Evolutionary conservation across 2,329 filamentous ascomycete species (phyloP), one percentile per base, ranked within the genome.

Genomic region (Tolypocladium paradoxum): DNA sequence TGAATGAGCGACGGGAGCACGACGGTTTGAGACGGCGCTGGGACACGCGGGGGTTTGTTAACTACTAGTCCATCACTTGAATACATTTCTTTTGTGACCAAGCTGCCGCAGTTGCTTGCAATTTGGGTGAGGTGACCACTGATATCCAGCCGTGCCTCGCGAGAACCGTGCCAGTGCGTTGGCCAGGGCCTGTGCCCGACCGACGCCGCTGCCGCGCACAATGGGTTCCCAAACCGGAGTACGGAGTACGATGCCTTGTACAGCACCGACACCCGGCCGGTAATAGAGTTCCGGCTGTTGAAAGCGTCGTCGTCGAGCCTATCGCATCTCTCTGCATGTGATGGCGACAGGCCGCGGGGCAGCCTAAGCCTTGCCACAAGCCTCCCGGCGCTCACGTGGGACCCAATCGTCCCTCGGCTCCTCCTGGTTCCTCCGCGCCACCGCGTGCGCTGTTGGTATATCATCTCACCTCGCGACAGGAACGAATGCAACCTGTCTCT

Each of bases 1-100:
- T 2, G 18, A 31, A 46, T 46, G 43, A 31, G 27, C 27, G 35
- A 43, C 27, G 49, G 35, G 7, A 27, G 6, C 16, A 43, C 11
- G 36, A 50, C n/a, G 22, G 16, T 55, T 55, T 56, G 55, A 55
- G 56, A 60, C 49, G 27, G 43, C 20, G 34, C 22, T 47, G 36
- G n/a, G 31, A 31, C 2, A 31, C 22, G 20, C 35, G 52, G 53
- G 37, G 36, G 51, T 57, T 58, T 37, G 38, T 45, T 57, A 53
- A 59, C 52, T 59, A 54, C 27, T 53, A 59, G 56, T 59, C 51
- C 36, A 59, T 57, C 55, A 3, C 14, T 56, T 55, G 54, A 57
- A 61, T 58, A 54, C 20, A 56, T 55, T 35, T 54, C 54, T 31
- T 55, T 54, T 54, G 40, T 57, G n/a, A 34, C 31, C 31, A 27